Conservation (phyloP, 2,329 filamentous ascomycete species). For the Remersonia thermophila region DNA sequence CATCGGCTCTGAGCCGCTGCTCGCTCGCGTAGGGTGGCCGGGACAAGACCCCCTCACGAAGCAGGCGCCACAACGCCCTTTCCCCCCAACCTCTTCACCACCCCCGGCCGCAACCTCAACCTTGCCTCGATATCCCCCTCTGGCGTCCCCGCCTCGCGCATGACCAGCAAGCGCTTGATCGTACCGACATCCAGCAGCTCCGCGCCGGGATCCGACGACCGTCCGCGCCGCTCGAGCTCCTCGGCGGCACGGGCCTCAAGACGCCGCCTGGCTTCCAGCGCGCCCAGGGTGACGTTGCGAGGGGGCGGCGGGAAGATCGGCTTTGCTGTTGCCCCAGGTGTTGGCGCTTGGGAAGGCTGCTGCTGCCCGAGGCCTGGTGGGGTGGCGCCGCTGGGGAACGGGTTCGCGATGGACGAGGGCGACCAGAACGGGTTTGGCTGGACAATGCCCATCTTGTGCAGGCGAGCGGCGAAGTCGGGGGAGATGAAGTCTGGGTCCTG, state of each 20-base stretch:
- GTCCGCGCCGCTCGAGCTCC: conserved; percentile 32
- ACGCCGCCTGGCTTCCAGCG: conserved; percentile 34
- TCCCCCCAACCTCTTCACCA: conserved; percentile 33
- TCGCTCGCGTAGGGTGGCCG: too few relatives aligned
- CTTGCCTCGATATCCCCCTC: conserved; percentile 32
- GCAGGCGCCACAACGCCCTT: conserved; percentile 28
- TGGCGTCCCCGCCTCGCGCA: conserved; percentile 29
- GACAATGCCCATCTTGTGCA: conserved; percentile 42
- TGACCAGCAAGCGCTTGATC: conserved; percentile 32
- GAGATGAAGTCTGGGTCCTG: conserved; percentile 27
- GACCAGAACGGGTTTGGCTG: conserved; percentile 43
- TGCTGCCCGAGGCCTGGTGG: too few relatives aligned
- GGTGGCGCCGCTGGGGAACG: too few relatives aligned
- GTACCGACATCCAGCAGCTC: conserved; percentile 37
- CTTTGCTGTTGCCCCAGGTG: too few relatives aligned
- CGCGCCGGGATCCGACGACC: conserved; percentile 22
- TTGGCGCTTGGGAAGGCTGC: too few relatives aligned
- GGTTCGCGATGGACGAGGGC: conserved; percentile 33
- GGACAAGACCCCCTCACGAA: conserved; percentile 3
- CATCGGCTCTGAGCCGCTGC: too few relatives aligned
- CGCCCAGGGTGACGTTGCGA: conserved; percentile 30
- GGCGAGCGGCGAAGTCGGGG: conserved; percentile 37
- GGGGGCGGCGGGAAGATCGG: not conserved
- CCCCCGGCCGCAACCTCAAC: conserved; percentile 32
- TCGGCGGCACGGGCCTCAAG: conserved; percentile 32